Percentiles rank a stretch among this genome's conserved stretches.
These are phyloP conservation scores for Metarhizium anisopliae DNA, from an alignment of 2,329 filamentous ascomycete genomes.

Conservation along the genomic window DNA sequence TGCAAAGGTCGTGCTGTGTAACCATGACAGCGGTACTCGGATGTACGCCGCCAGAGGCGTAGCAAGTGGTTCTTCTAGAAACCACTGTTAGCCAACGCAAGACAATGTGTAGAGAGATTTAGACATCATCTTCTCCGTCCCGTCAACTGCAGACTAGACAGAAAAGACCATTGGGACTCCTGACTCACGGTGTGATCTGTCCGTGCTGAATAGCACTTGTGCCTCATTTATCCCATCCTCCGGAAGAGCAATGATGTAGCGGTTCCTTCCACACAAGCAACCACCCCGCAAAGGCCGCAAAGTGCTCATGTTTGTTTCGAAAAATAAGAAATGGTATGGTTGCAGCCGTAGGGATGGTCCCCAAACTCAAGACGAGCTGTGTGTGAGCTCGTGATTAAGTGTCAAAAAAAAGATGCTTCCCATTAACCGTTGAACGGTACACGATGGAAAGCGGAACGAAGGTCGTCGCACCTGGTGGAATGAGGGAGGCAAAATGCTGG, in stretches of 20 bases:
- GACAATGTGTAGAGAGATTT: background rate
- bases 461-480: constrained; percentile 1
- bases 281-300: constrained; percentile 57
- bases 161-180: background rate
- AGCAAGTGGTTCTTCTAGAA: constrained; percentile 54
- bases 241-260: constrained; percentile 68
- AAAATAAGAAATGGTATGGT: background rate
- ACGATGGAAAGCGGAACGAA: background rate
- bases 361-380: background rate
- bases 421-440: background rate
- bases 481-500: background rate
- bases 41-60: constrained; percentile 73
- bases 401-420: background rate
- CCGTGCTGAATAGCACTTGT: constrained; percentile 67
- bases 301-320: constrained; percentile 32
- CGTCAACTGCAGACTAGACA: background rate
- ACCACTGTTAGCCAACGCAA: background rate
- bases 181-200: constrained; percentile 60
- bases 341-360: background rate
- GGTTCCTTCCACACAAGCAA: constrained; percentile 80
- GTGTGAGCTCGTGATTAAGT: background rate
- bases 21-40: constrained; percentile 73
- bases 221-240: constrained; percentile 44
- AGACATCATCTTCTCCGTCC: background rate
- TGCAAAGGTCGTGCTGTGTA: constrained; percentile 64